Conservation (phyloP, 768 basidiomycete genomes). For the Panellus pusillus region DNA sequence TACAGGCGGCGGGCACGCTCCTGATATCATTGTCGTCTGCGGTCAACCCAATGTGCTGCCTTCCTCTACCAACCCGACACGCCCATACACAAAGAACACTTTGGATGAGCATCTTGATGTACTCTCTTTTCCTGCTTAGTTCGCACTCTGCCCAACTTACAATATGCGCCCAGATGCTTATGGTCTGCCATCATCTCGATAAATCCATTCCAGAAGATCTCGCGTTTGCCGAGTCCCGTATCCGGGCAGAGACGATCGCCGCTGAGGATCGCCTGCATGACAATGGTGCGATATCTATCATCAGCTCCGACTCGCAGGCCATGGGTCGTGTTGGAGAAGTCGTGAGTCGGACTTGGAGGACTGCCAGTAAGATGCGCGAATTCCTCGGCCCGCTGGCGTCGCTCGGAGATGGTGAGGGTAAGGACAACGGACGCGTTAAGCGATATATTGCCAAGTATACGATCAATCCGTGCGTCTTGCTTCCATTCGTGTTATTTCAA, state of each 20-base stretch:
- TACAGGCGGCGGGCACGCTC: constrained; percentile 90
- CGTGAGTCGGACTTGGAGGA: constrained; percentile 89
- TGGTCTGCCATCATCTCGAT: constrained; percentile 99
- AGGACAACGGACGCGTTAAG: constrained; percentile 90
- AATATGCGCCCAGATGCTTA: constrained; percentile 76
- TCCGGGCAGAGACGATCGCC: constrained; percentile 94
- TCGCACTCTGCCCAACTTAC: background rate
- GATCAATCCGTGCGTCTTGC: constrained; percentile 81
- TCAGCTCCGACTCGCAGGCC: constrained; percentile 94
- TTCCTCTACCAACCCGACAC: constrained; percentile 95
- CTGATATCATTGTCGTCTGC: constrained; percentile 98
- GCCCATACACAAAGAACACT: constrained; percentile 89
- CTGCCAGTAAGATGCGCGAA: constrained; percentile 91
- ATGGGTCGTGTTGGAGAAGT: constrained; percentile 99
- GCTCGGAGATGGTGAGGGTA: constrained; percentile 68
- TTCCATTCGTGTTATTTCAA: background rate
- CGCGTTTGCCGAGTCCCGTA: constrained; percentile 95
- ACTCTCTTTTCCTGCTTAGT: constrained; percentile 27
- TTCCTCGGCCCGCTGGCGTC: constrained; percentile 69
- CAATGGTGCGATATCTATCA: constrained; percentile 93
- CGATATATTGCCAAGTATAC: constrained; percentile 96
- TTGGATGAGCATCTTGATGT: constrained; percentile 97
- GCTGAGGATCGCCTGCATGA: constrained; percentile 97
- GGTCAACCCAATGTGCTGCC: constrained; percentile 88
- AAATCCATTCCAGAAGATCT: constrained; percentile 89